phyloP scores from a whole-genome alignment of 345 rosid genomes.

The Populus nigra region DNA sequence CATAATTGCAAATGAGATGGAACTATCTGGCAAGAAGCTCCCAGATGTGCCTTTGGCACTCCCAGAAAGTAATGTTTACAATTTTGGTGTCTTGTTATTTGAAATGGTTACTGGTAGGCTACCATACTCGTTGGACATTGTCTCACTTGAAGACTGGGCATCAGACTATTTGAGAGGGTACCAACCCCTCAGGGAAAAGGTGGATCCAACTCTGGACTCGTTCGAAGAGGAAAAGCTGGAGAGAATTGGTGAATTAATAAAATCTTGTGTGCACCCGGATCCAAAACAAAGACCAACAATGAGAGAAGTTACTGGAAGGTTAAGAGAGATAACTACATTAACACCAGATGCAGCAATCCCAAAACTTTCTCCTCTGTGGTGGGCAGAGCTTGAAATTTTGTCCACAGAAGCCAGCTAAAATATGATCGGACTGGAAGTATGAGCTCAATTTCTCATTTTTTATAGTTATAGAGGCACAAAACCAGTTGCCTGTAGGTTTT shows the following conservation, averaged over 20 bases:
- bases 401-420: background rate
- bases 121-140: slow-evolving; percentile 47
- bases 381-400: slow-evolving; percentile 90
- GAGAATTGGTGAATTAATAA: slow-evolving; percentile 56
- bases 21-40: slow-evolving; percentile 38
- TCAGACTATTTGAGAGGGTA: slow-evolving; percentile 43
- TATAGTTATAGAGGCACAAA: background rate
- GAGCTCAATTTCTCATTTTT: background rate
- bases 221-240: slow-evolving; percentile 53
- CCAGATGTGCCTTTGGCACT: slow-evolving; percentile 41
- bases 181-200: slow-evolving; percentile 44
- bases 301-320: slow-evolving; percentile 49
- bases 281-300: slow-evolving; percentile 55
- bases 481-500: slow-evolving; percentile 8
- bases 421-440: slow-evolving; percentile 9
- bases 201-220: slow-evolving; percentile 62
- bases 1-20: slow-evolving; percentile 39
- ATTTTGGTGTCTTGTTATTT: slow-evolving; percentile 62
- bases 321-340: slow-evolving; percentile 68
- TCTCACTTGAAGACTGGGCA: slow-evolving; percentile 51
- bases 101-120: slow-evolving; percentile 79
- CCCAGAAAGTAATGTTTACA: slow-evolving; percentile 49
- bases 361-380: slow-evolving; percentile 82
- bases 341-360: slow-evolving; percentile 69
- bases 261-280: slow-evolving; percentile 58